Conservation (phyloP, 176 grass and related monocot species). For the Chloris gayana region DNA sequence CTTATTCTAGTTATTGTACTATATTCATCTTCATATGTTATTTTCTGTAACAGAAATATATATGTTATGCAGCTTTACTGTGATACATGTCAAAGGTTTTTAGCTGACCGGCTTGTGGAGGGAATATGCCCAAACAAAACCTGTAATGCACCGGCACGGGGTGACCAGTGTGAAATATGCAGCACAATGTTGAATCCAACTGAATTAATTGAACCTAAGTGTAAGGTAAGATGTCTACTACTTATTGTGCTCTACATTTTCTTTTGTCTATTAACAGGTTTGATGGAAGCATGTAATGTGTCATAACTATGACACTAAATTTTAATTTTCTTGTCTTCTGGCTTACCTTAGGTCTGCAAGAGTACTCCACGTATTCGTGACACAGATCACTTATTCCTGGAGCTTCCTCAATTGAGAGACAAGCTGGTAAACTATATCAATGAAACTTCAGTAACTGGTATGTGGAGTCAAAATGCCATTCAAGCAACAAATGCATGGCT, state of each 20-base stretch:
- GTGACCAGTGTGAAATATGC: constrained; percentile 98
- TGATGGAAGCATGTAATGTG: constrained; percentile 9
- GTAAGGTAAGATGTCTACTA: constrained; percentile 65
- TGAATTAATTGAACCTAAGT: constrained; percentile 88
- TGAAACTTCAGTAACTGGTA: constrained; percentile 80
- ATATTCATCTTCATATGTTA: constrained; percentile 2
- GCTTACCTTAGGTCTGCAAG: constrained; percentile 63
- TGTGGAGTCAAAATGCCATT: constrained; percentile 99
- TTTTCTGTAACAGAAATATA: constrained; percentile 17
- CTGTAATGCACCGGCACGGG: constrained; percentile 73
- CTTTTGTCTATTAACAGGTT: neutral
- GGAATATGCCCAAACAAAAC: constrained; percentile 80
- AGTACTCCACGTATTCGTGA: constrained; percentile 79
- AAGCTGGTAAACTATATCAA: constrained; percentile 85
- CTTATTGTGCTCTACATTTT: neutral
- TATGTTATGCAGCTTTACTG: constrained; percentile 75
- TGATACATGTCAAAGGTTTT: constrained; percentile 78
- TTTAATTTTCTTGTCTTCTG: constrained; percentile 13
- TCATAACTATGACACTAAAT: neutral
- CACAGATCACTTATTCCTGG: constrained; percentile 96
- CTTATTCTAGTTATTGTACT: constrained; percentile 23
- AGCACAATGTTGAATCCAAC: constrained; percentile 93
- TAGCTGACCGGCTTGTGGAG: constrained; percentile 93
- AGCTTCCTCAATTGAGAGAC: constrained; percentile 85
- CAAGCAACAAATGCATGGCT: constrained; percentile 98